Base-by-base conservation (phyloP, 2,329 filamentous ascomycete species). In the Huntiella abstrusa region DNA sequence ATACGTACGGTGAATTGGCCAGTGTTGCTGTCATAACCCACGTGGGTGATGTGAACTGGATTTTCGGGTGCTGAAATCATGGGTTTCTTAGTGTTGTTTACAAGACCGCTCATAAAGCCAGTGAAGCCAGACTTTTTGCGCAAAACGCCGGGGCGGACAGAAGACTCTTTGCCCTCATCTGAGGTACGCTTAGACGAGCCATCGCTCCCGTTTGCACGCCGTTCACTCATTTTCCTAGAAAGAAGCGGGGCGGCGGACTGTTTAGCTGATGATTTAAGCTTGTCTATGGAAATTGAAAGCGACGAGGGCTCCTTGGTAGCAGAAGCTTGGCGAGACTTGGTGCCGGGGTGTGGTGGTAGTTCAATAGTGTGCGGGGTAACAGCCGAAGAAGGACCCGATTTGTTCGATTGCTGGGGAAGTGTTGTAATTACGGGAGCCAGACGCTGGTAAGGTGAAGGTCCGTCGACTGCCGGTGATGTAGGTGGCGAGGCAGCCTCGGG, bases 61-160 rank as follows among this genome's bases (percentile, higher is more conserved):
- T 98, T 96, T 62, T 94, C 87, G 46, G 91, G 91, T 34, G 86
- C 84, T n/a, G 91, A 96, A 56, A 98, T 98, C 61, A 88, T 77
- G 41, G 91, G 85, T 53, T 86, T 84, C 62, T 87, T 83, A 45
- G 83, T 86, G 33, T 86, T 88, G 53, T 83, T 82, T 49, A 92
- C 77, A 51, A 80, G 59, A 59, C 80, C 88, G 60, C 79, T 88
- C 68, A 94, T 78, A 57, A 93, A 86, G 54, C 79, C 83, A 12
- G 83, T 86, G 58, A 94, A 85, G 49, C 83, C 85, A 44, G 82
- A 83, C 67, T 92, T 93, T 66, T 92, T 92, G 56, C 83, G 74
- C 51, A 78, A 62, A 51, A 78, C 66, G 50, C 69, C 64, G 12
- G 68, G 65, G 56, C 76, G 17, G 12, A 16, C 35, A 19, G 16